Evolutionary conservation across 345 rosid genomes (phyloP), one percentile per base, ranked within the genome.

Genomic region (Cardamine occulta): DNA sequence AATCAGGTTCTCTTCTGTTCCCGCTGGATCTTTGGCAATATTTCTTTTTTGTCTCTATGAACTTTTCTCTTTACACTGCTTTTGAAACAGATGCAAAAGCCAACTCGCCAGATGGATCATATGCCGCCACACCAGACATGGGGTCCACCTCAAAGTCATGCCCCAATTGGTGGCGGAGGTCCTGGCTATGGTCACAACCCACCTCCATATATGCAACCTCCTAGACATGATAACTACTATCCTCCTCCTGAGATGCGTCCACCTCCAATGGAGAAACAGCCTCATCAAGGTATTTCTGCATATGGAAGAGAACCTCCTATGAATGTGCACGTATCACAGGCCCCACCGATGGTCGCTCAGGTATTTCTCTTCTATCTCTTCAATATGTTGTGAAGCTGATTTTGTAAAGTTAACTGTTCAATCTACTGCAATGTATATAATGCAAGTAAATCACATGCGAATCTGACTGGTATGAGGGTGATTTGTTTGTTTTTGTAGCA

Each of bases 291-390:
- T 56, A 93, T 93, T 68, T 93, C 98, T 79, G 91, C 92, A 7
- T 93, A 96, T 78, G 99, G 98, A 78, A 89, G 97, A 82, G 96
- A 96, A 82, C 86, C 94, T 67, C 90, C 94, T 4, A 70, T 87
- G 83, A 85, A 91, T 52, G 85, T 74, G 58, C 99, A 91, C 82
- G 86, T 78, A 73, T 78, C 95, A 60, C 68, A 91, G 8, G 91
- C 96, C 35, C 94, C 95, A 51, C 88, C 98, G n/a, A 89, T 93
- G 97, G 82, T 84, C 80, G 88, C 97, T 45, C 98, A 93, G 98
- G 98, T 95, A 76, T 54, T 68, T 39, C 37, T 35, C n/a, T 35
- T 13, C 14, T 32, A 15, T 60, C 56, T 57, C 42, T 24, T 14
- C 48, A 29, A 45, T 52, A 12, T 59, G 68, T 28, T 28, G 18